These are phyloP conservation scores for Xylaria sp. DNA, from an alignment of 2,329 filamentous ascomycete species.

Conservation along the genomic window DNA sequence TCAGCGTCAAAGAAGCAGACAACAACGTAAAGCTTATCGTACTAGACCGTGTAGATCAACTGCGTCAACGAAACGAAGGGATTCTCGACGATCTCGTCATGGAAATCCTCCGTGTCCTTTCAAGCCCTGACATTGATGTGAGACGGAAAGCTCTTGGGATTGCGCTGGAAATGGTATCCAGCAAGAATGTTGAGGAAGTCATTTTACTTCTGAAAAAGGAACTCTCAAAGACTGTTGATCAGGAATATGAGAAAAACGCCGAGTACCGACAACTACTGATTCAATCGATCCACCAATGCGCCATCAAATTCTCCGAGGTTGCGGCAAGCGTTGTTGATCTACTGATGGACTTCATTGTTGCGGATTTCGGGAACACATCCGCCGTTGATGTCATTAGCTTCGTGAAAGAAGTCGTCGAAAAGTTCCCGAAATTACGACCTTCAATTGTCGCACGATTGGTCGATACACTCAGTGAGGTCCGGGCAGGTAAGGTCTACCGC, in stretches of 20 bases:
- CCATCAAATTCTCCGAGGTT: constrained; percentile 99
- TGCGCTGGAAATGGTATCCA: constrained; percentile 96
- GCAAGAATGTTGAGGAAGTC: constrained; percentile 98
- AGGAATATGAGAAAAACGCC: constrained; percentile 98
- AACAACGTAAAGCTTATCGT: constrained; percentile 99
- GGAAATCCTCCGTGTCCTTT: constrained; percentile 95
- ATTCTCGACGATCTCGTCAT: constrained; percentile 94
- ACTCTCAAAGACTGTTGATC: constrained; percentile 94
- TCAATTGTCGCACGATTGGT: constrained; percentile 91
- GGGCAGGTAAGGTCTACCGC: constrained; percentile 96
- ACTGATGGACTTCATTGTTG: constrained; percentile 99
- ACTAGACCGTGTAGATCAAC: constrained; percentile 88
- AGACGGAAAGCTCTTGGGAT: constrained; percentile 90
- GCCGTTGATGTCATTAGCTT: constrained; percentile 98
- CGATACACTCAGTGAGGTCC: constrained; percentile 89
- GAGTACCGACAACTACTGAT: constrained; percentile 96
- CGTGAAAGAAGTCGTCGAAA: constrained; percentile 98
- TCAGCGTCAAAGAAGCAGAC: constrained; percentile 96
- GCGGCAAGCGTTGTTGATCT: constrained; percentile 95
- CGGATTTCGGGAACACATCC: constrained; percentile 96
- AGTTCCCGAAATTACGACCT: constrained; percentile 88
- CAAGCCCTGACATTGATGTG: constrained; percentile 95
- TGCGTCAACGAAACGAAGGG: constrained; percentile 88
- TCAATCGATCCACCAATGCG: constrained; percentile 96
- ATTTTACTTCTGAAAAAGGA: constrained; percentile 97